These are phyloP conservation scores for Tolypocladium album DNA, from an alignment of 2,329 filamentous ascomycete species.

Conservation along the genomic window DNA sequence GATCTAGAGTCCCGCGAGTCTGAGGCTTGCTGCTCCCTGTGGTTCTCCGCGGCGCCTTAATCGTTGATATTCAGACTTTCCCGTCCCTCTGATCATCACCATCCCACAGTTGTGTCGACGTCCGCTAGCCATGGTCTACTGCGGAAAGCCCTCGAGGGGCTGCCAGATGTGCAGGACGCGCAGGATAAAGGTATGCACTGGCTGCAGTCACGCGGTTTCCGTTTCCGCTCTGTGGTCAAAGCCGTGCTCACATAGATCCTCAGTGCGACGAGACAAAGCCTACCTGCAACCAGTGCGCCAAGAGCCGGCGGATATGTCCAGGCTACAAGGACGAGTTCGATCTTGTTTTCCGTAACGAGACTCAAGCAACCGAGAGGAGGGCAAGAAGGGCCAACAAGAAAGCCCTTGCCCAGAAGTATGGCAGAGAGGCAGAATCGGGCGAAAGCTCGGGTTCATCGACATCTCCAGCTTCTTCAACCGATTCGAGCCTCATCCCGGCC, in stretches of 20 bases:
- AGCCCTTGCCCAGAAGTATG: conserved; percentile 22
- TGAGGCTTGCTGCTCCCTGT: not conserved
- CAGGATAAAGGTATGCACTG: conserved; percentile 53
- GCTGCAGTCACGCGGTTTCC: not conserved
- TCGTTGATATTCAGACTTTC: not conserved
- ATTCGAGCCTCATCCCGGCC: conserved; percentile 8
- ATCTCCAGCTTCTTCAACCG: conserved; percentile 6
- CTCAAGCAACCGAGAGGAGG: conserved; percentile 53
- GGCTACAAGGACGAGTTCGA: conserved; percentile 65
- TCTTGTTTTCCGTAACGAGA: conserved; percentile 62
- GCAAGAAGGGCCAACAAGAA: conserved; percentile 46
- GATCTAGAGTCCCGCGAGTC: not conserved
- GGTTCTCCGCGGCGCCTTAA: not conserved
- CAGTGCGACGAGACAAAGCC: conserved; percentile 60
- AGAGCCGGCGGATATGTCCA: conserved; percentile 52
- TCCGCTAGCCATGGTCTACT: conserved; percentile 46
- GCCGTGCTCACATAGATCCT: not conserved
- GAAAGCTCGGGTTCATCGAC: conserved; percentile 7
- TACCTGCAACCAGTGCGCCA: conserved; percentile 53
- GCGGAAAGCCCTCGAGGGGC: conserved; percentile 54
- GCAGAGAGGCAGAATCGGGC: conserved; percentile 13
- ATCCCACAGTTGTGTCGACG: not conserved
- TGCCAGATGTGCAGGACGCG: conserved; percentile 67
- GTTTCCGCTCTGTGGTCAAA: not conserved
- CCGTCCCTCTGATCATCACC: not conserved